Conservation (phyloP, 805 yeast species). For the Torulaspora microellipsoides region DNA sequence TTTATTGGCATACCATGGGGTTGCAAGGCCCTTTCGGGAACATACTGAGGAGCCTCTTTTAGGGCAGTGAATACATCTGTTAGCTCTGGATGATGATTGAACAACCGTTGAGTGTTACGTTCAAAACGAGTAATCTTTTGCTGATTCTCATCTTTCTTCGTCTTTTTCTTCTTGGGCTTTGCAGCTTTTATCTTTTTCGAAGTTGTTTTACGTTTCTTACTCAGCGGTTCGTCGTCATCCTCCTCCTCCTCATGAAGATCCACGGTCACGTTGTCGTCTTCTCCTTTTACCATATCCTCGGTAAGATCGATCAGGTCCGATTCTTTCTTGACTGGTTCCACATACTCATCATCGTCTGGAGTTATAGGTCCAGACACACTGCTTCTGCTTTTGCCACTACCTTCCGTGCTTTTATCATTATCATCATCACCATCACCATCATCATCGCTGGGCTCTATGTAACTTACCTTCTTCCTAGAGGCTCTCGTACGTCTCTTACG, state of each 20-base stretch:
- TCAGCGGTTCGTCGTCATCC: slow-evolving; percentile 23
- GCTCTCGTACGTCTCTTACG: slow-evolving; percentile 29
- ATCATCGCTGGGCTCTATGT: slow-evolving; percentile 11
- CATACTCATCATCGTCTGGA: slow-evolving; percentile 2
- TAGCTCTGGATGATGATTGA: slow-evolving; percentile 74
- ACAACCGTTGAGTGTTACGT: slow-evolving; percentile 62
- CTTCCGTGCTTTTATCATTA: too few species aligned
- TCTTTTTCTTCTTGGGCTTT: slow-evolving; percentile 15
- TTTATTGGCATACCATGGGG: slow-evolving; percentile 73
- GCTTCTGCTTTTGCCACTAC: too few species aligned
- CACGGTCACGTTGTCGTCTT: slow-evolving; percentile 5
- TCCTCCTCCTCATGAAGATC: slow-evolving; percentile 28
- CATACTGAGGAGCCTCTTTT: slow-evolving; percentile 42
- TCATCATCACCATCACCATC: too few species aligned
- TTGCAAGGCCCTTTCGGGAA: slow-evolving; percentile 57
- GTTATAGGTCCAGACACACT: too few species aligned
- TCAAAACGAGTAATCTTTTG: slow-evolving; percentile 57
- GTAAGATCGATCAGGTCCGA: not conserved
- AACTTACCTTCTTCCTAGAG: slow-evolving; percentile 34
- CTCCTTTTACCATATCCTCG: not conserved
- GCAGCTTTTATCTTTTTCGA: slow-evolving; percentile 14
- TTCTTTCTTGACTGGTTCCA: not conserved
- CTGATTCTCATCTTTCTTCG: slow-evolving; percentile 17
- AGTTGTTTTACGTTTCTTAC: slow-evolving; percentile 9
- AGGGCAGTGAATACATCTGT: slow-evolving; percentile 66